A percentile compares a stretch with the other conserved stretches of the same genome.
Evolutionary conservation across 371 early-diverging fungal genomes (phyloP).

Genomic region (Haplosporangium sp.): DNA sequence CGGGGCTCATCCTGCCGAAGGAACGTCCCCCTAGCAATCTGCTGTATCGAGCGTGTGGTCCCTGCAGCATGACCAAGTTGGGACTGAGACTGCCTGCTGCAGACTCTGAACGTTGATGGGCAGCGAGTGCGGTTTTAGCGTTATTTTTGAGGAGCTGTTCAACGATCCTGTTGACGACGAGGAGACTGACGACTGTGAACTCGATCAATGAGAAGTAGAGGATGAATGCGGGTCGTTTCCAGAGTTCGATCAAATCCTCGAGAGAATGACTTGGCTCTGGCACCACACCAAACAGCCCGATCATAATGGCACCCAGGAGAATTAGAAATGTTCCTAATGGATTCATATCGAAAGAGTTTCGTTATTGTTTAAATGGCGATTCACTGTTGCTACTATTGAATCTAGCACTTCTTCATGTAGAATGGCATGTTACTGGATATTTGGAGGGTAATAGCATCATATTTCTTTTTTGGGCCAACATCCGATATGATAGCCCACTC

Average conservation of each 20-base stretch:
- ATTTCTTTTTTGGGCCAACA: too few species aligned
- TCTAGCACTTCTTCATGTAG: too few species aligned
- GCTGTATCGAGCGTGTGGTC: constrained; percentile 4
- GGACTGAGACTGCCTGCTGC: constrained; percentile 10
- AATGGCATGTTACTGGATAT: too few species aligned
- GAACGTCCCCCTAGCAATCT: constrained; percentile 16
- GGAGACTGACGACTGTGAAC: constrained; percentile 61
- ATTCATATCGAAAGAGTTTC: neutral
- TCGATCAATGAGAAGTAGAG: constrained; percentile 74
- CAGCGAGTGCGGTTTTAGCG: constrained; percentile 21
- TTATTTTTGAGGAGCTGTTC: constrained; percentile 56
- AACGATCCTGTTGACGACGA: constrained; percentile 64
- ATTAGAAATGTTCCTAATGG: constrained; percentile 78
- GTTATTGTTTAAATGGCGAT: neutral
- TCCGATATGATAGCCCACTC: too few species aligned
- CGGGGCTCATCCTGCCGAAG: constrained; percentile 57
- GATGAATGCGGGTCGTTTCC: constrained; percentile 78
- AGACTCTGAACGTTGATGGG: constrained; percentile 18
- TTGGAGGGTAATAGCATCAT: too few species aligned
- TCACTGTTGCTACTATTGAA: too few species aligned
- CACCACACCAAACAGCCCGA: constrained; percentile 82
- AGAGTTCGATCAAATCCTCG: constrained; percentile 75
- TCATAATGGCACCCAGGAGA: constrained; percentile 73
- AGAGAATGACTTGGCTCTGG: constrained; percentile 80
- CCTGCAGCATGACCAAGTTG: constrained; percentile 6